Base-by-base conservation (phyloP, 2,329 filamentous ascomycete genomes). In the Penicillium decumbens region DNA sequence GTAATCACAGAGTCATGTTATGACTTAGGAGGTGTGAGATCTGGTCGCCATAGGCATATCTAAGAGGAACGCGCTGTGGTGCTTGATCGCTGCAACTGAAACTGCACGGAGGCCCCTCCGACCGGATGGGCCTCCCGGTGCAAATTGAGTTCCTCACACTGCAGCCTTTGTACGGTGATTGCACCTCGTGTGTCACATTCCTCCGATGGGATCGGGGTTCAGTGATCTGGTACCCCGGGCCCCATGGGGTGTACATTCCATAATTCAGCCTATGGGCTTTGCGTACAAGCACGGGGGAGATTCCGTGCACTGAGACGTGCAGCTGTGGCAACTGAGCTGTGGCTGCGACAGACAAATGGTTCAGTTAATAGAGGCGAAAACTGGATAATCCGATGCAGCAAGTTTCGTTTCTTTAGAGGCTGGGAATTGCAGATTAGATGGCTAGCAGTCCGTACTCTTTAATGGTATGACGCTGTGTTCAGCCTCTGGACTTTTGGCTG, bases 111-210 rank as follows among this genome's bases (percentile, higher is more conserved):
- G 15, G 33, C 18, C 33, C 33, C 33, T 18, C 13, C 40, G 40
- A 41, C 45, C 47, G 46, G 43, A 51, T 42, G 32, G 40, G 15
- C 27, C 30, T 28, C 45, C 51, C 43, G 29, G 12, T 15, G 27
- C 24, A 20, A 7, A 33, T 46, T 49, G 35, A 43, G 52, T 55
- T 56, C 47, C 54, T 54, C 52, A 57, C 35, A 49, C 45, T 49
- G 55, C 42, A 48, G 41, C 25, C 38, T n/a, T 13, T 48, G 42
- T 45, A 35, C 13, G 27, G 39, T 46, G 46, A 37, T 25, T 39
- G 37, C 13, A 10, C 38, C 38, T 27, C 41, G 38, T 47, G 46
- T 47, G 46, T 50, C 50, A 53, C 50, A 49, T 46, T 52, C 50
- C 39, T 12, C 18, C 6, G n/a, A 46, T 41, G 50, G 20, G 20